These are phyloP conservation scores for Closterium sp. DNA, from an alignment of 139 green algal genomes.

Conservation along the genomic window DNA sequence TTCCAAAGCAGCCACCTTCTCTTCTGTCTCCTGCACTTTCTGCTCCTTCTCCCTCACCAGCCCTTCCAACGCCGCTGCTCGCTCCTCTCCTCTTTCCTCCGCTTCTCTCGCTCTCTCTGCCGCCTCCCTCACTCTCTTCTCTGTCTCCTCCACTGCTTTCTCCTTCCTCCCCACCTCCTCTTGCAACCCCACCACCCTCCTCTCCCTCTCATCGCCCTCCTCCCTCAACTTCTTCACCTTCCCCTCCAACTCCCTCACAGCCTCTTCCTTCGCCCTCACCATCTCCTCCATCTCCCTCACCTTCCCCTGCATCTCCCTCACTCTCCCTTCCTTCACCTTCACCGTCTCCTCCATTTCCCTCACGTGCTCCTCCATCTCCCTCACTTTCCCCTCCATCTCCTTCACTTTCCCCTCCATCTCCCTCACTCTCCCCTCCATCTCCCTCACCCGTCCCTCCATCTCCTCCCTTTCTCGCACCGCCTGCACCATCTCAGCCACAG, in stretches of 20 bases:
- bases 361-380: neutral
- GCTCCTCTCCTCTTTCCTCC: neutral
- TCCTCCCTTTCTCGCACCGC: neutral
- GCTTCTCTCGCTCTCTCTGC: neutral
- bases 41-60: slow-evolving; percentile 7
- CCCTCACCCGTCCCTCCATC: neutral
- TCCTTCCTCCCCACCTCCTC: neutral
- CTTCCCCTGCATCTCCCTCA: neutral
- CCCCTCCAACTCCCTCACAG: neutral
- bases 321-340: neutral
- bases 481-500: neutral
- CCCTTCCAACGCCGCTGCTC: neutral
- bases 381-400: neutral
- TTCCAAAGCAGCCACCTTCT: neutral
- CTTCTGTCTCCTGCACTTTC: neutral
- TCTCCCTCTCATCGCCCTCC: neutral
- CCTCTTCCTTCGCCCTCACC: neutral
- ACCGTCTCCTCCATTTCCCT: neutral
- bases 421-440: neutral
- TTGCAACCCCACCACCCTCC: neutral
- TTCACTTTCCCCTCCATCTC: slow-evolving; percentile 12
- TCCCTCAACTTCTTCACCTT: neutral
- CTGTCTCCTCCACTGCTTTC: neutral
- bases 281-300: neutral
- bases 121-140: neutral